phyloP scores from a whole-genome alignment of 2,329 filamentous ascomycete species.

The Sporothrix humicola region DNA sequence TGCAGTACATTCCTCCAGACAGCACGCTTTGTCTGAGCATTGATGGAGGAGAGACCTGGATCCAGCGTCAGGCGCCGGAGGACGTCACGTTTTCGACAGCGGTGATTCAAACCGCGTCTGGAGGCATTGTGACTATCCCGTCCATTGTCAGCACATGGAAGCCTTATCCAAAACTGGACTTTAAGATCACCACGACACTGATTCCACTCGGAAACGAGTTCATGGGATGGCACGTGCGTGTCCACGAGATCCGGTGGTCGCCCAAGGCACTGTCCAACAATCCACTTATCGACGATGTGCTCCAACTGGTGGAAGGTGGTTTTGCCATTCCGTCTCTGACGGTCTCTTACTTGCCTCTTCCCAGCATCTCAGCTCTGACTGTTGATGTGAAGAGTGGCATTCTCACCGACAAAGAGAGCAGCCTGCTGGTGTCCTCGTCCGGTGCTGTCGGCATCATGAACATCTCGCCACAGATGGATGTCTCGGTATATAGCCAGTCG shows the following conservation, averaged over 20 bases:
- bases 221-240: constrained; percentile 23
- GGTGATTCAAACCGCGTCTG: not conserved
- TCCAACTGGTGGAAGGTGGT: constrained; percentile 21
- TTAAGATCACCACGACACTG: not conserved
- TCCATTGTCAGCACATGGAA: constrained; percentile 17
- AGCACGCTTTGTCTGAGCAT: constrained; percentile 14
- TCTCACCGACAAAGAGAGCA: not conserved
- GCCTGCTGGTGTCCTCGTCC: constrained; percentile 1
- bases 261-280: not conserved
- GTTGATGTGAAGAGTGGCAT: not conserved
- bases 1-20: constrained; percentile 19
- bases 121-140: not conserved
- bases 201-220: not conserved
- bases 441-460: constrained; percentile 21
- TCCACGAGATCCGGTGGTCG: constrained; percentile 14
- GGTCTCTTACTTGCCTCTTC: not conserved
- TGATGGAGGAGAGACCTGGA: constrained; percentile 2
- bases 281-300: not conserved
- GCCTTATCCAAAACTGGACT: not conserved
- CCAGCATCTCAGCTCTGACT: not conserved
- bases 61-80: not conserved
- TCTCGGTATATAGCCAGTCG: not conserved
- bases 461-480: not conserved
- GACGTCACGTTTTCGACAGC: not conserved
- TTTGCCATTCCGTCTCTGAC: constrained; percentile 18